phyloP scores from a whole-genome alignment of 345 rosid species.

The Ricinus communis region DNA sequence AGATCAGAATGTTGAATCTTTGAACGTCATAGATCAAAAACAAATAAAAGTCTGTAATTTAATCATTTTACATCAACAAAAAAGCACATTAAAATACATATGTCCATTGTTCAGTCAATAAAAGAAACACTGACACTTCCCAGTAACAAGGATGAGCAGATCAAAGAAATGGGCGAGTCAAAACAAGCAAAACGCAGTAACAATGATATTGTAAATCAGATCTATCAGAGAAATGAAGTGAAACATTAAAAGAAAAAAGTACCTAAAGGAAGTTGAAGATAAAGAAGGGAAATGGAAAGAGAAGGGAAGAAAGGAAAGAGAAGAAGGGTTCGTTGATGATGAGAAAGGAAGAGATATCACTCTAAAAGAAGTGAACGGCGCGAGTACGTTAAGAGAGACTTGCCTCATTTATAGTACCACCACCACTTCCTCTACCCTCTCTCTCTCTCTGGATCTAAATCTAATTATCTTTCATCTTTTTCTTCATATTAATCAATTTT shows the following conservation, averaged over 20 bases:
- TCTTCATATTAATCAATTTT: neutral
- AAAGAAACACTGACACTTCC: neutral
- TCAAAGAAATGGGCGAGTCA: neutral
- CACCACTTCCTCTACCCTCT: too few species aligned
- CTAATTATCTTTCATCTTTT: neutral
- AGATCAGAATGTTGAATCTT: neutral
- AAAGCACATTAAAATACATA: neutral
- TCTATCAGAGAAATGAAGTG: neutral
- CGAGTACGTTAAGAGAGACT: constrained; percentile 5
- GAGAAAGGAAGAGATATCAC: constrained; percentile 2
- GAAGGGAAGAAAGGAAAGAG: neutral
- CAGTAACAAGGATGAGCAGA: neutral
- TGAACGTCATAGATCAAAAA: neutral
- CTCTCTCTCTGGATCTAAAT: too few species aligned
- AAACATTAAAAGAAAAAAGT: neutral
- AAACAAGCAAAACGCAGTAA: neutral
- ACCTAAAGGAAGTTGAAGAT: constrained; percentile 3
- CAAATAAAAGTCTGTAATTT: neutral
- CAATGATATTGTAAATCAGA: neutral
- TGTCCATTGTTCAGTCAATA: neutral
- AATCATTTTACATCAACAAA: neutral
- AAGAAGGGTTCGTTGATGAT: too few species aligned
- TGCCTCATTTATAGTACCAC: constrained; percentile 23
- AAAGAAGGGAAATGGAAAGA: neutral
- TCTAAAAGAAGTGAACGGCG: constrained; percentile 14